phyloP scores from a whole-genome alignment of 2,329 filamentous ascomycete genomes.

The Fusarium duplospermum region DNA sequence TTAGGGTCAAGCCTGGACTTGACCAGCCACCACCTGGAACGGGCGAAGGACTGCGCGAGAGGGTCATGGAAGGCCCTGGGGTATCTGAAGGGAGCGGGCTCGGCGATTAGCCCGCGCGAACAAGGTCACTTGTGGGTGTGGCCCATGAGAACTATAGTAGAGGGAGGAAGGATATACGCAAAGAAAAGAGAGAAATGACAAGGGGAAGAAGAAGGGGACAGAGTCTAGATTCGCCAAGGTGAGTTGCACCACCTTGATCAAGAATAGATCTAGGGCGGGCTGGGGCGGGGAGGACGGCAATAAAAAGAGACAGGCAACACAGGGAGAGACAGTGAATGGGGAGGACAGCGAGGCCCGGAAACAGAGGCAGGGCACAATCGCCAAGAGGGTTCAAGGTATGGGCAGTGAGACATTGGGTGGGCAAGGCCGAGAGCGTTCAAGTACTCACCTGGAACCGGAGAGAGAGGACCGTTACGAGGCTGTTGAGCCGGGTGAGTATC shows the following conservation, averaged over 20 bases:
- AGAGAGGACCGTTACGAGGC: conserved; percentile 51
- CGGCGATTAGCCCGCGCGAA: conserved; percentile 43
- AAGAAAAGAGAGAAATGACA: background rate
- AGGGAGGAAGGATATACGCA: conserved; percentile 1
- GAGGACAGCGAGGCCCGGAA: conserved; percentile 12
- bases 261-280: conserved; percentile 5
- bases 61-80: conserved; percentile 75
- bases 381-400: conserved; percentile 28
- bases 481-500: conserved; percentile 46
- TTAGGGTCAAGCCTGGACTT: conserved; percentile 81
- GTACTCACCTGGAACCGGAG: conserved; percentile 66
- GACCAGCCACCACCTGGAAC: conserved; percentile 88
- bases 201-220: conserved; percentile 4
- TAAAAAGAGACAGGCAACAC: conserved; percentile 20
- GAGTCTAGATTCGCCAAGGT: background rate
- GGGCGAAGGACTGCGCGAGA: conserved; percentile 90
- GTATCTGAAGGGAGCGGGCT: conserved; percentile 57
- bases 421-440: conserved; percentile 42
- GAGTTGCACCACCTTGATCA: conserved; percentile 12
- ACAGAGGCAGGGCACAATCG: conserved; percentile 17
- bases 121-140: conserved; percentile 16
- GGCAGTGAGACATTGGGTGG: conserved; percentile 37
- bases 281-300: conserved; percentile 6
- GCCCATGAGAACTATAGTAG: conserved; percentile 23
- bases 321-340: conserved; percentile 23